Conservation (phyloP, 2,329 filamentous ascomycete species). For the Diplocarpon mali region DNA sequence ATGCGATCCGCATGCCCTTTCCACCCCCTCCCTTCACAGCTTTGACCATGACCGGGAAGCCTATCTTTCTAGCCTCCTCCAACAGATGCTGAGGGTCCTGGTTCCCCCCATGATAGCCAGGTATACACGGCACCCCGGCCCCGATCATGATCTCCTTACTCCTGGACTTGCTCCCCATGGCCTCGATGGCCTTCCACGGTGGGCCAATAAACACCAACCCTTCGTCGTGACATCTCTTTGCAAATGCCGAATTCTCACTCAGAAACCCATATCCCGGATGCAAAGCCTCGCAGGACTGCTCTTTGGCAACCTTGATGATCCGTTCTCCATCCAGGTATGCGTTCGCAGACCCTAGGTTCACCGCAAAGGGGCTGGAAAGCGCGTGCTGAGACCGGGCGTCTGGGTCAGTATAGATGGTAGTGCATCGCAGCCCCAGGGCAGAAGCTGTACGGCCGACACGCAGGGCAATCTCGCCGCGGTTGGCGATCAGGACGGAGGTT, state of each 20-base stretch:
- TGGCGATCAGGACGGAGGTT: conserved; percentile 85
- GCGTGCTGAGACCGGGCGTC: conserved; percentile 85
- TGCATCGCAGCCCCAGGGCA: conserved; percentile 81
- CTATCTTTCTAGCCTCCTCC: conserved; percentile 58
- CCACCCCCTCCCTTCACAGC: conserved; percentile 72
- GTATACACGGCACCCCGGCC: conserved; percentile 92
- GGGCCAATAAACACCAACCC: conserved; percentile 93
- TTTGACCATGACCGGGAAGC: conserved; percentile 66
- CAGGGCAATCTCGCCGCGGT: conserved; percentile 92
- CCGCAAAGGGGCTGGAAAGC: conserved; percentile 67
- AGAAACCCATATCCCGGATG: conserved; percentile 96
- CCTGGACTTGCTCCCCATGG: conserved; percentile 88
- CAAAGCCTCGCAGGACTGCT: conserved; percentile 77
- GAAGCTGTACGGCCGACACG: conserved; percentile 83
- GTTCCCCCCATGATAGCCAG: conserved; percentile 83
- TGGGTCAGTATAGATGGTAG: conserved; percentile 88
- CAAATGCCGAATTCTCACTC: conserved; percentile 88
- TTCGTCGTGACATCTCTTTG: conserved; percentile 75
- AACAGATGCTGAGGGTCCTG: conserved; percentile 56
- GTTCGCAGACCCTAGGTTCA: conserved; percentile 71
- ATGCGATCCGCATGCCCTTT: conserved; percentile 73
- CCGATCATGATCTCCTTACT: conserved; percentile 95
- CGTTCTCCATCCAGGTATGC: conserved; percentile 89
- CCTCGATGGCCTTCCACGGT: conserved; percentile 66
- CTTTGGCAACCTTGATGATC: conserved; percentile 80